These are phyloP conservation scores for Trapa bicornis DNA, from an alignment of 345 rosid species.

Conservation along the genomic window DNA sequence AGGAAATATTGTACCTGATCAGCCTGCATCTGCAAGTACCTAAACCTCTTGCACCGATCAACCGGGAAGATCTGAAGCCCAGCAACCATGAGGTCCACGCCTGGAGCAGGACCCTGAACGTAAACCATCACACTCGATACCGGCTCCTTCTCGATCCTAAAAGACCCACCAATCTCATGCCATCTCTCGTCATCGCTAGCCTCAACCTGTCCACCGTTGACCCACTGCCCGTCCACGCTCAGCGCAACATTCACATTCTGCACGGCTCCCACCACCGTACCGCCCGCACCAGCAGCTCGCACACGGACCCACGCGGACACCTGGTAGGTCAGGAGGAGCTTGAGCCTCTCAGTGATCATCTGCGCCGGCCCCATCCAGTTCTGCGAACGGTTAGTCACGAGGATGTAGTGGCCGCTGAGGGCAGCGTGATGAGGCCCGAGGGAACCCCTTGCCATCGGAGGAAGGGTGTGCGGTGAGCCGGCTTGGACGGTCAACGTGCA, in stretches of 20 bases:
- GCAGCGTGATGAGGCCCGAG: conserved; percentile 46
- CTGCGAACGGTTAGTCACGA: conserved; percentile 61
- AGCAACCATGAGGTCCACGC: conserved; percentile 67
- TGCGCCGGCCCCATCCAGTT: conserved; percentile 99
- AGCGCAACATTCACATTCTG: conserved; percentile 84
- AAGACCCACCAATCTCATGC: conserved; percentile 88
- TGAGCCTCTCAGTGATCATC: conserved; percentile 62
- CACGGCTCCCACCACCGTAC: conserved; percentile 13
- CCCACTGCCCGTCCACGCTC: conserved; percentile 78
- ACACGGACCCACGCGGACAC: conserved; percentile 86
- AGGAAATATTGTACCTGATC: conserved; percentile 41
- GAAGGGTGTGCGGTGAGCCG: conserved; percentile 74
- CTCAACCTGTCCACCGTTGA: conserved; percentile 87
- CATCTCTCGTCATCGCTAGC: conserved; percentile 45
- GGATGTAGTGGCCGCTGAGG: conserved; percentile 64
- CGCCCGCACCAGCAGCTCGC: conserved; percentile 35
- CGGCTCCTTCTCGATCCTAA: conserved; percentile 84
- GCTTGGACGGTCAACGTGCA: conserved; percentile 50
- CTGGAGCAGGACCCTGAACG: conserved; percentile 73
- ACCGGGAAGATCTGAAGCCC: conserved; percentile 81
- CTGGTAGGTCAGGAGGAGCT: conserved; percentile 75
- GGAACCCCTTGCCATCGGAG: conserved; percentile 74
- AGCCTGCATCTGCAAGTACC: conserved; percentile 39
- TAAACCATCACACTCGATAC: conserved; percentile 55
- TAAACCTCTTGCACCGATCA: conserved; percentile 49